Evolutionary conservation across 192 early-diverging fungal species (phyloP).

Genomic region (Coemansia sp.): DNA sequence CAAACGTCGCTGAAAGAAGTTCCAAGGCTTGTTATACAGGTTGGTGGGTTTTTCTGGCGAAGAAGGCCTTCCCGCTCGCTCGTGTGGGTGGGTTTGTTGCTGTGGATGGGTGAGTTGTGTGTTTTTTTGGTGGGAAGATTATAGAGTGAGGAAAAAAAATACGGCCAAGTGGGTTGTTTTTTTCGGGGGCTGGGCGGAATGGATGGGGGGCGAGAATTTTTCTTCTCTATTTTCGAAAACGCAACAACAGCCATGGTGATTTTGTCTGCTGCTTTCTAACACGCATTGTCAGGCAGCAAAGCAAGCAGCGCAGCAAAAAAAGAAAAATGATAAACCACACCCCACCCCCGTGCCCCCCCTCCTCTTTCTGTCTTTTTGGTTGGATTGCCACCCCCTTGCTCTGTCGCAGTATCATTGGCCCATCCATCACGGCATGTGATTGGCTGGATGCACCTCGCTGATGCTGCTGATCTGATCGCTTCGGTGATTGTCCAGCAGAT

Average conservation of each 20-base stretch:
- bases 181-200: constrained; percentile 6
- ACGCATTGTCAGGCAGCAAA: no score
- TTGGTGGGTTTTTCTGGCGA: not conserved
- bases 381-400: not conserved
- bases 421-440: constrained; percentile 6
- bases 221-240: no score
- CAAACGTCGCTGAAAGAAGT: no score
- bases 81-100: not conserved
- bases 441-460: not conserved
- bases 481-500: not conserved
- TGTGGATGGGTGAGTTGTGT: not conserved
- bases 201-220: not conserved
- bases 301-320: no score
- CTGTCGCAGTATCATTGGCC: constrained; percentile 3
- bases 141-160: not conserved
- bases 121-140: no score
- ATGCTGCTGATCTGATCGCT: not conserved
- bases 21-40: no score
- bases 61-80: no score
- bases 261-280: no score
- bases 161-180: constrained; percentile 5
- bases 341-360: not conserved
- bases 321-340: not conserved
- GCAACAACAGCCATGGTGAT: no score
- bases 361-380: not conserved